These are phyloP conservation scores for Microbotryum saponariae DNA, from an alignment of 1,284 basidiomycete species.

Conservation along the genomic window DNA sequence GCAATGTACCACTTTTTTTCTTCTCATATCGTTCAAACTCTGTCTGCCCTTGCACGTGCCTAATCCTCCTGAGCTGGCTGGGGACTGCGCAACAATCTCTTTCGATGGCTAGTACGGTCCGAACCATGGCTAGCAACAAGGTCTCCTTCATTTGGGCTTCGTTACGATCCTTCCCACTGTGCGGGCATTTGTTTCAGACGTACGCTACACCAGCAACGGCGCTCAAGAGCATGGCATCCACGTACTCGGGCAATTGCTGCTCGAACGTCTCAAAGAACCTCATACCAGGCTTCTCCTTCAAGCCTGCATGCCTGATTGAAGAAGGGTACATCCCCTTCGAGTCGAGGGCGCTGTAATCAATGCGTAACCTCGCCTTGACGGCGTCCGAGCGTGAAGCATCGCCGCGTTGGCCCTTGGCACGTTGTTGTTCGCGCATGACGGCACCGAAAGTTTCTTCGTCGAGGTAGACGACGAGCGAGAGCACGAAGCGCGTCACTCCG, in stretches of 20 bases:
- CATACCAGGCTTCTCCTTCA: constrained; percentile 26
- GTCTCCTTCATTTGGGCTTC: too few relatives aligned
- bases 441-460: constrained; percentile 35
- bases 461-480: constrained; percentile 64
- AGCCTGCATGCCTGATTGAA: constrained; percentile 7
- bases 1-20: too few relatives aligned
- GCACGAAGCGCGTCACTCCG: constrained; percentile 60
- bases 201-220: constrained; percentile 33
- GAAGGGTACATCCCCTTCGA: constrained; percentile 35
- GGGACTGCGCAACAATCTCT: too few relatives aligned
- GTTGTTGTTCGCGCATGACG: constrained; percentile 33
- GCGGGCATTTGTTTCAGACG: constrained; percentile 15
- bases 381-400: constrained; percentile 40
- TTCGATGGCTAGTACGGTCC: too few relatives aligned
- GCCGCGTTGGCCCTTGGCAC: constrained; percentile 29
- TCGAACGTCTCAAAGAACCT: constrained; percentile 32
- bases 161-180: background rate
- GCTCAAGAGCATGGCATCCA: constrained; percentile 34
- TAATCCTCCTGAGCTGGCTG: too few relatives aligned
- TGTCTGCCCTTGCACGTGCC: too few relatives aligned
- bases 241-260: constrained; percentile 26
- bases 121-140: too few relatives aligned
- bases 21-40: too few relatives aligned
- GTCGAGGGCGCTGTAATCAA: constrained; percentile 64
- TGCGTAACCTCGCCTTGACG: constrained; percentile 60